A percentile compares a stretch with the other conserved stretches of the same genome.
phyloP scores from a whole-genome alignment of 768 basidiomycete species.

The Russula foetens region DNA sequence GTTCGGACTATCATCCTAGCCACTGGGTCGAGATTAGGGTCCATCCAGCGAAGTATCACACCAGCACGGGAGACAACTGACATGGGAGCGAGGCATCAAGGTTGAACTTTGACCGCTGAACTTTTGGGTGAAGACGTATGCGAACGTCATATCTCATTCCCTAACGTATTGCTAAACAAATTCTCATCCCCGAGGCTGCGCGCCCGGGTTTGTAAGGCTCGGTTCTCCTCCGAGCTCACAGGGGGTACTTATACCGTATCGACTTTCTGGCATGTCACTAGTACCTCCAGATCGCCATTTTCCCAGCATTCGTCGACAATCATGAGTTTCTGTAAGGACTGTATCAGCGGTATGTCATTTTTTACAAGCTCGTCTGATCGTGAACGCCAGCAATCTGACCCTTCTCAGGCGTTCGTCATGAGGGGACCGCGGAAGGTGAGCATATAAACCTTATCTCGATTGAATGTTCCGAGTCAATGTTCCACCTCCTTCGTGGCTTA shows the following conservation, averaged over 20 bases:
- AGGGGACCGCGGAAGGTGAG: conserved; percentile 31
- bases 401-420: conserved; percentile 28
- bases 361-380: neutral
- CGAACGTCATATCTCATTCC: too few species aligned
- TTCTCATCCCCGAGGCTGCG: neutral
- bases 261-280: neutral
- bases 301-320: neutral
- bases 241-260: neutral
- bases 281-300: neutral
- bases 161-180: neutral
- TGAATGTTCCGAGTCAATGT: neutral
- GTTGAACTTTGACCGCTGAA: too few species aligned
- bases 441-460: neutral
- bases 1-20: too few species aligned
- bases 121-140: too few species aligned
- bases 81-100: too few species aligned
- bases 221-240: neutral
- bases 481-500: conserved; percentile 5
- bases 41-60: too few species aligned
- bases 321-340: conserved; percentile 52
- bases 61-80: too few species aligned
- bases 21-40: too few species aligned
- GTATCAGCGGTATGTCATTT: conserved; percentile 37
- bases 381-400: neutral
- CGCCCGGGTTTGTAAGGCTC: neutral